Evolutionary conservation across 345 rosid species (phyloP).

Genomic region (Salix koriyanagi): DNA sequence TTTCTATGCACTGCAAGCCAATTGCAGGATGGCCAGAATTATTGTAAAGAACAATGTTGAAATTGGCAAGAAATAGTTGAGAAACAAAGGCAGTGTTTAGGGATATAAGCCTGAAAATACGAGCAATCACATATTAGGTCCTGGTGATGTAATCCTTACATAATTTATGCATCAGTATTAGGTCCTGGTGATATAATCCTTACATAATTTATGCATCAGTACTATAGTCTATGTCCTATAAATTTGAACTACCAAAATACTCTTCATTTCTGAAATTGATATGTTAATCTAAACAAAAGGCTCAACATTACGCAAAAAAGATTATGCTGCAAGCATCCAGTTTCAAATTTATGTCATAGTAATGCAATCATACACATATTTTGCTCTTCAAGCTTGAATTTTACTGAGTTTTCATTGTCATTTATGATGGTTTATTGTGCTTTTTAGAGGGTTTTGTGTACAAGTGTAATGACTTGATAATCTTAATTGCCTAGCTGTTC

Average conservation of each 20-base stretch:
- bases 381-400: neutral
- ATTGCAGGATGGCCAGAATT: neutral
- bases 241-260: neutral
- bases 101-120: neutral
- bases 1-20: neutral
- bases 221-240: neutral
- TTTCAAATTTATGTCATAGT: neutral
- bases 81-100: neutral
- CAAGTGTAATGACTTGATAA: neutral
- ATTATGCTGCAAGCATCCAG: neutral
- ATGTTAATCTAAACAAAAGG: neutral
- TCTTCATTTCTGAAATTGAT: neutral
- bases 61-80: neutral
- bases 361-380: neutral
- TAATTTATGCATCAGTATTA: neutral
- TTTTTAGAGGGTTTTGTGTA: neutral
- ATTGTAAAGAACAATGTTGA: neutral
- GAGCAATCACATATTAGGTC: neutral
- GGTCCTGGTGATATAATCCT: neutral
- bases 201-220: neutral
- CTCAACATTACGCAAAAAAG: neutral
- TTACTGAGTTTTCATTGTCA: neutral
- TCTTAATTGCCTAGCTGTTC: neutral
- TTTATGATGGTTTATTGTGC: neutral
- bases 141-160: neutral